These are phyloP conservation scores for Dioszegia aurantiaca DNA, from an alignment of 768 basidiomycete genomes.

Conservation along the genomic window DNA sequence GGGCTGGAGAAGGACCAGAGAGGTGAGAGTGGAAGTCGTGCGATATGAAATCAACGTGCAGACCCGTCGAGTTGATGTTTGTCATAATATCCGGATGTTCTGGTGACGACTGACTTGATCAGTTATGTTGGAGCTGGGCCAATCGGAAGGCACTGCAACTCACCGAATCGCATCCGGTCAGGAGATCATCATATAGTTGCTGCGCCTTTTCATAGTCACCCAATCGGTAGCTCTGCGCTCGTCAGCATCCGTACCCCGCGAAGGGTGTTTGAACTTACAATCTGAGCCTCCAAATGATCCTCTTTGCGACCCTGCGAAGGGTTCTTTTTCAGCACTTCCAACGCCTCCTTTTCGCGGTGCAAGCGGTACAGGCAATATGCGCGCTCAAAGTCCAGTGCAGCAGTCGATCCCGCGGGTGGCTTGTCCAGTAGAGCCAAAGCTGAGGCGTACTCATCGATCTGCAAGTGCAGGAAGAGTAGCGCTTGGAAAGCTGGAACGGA, in stretches of 20 bases:
- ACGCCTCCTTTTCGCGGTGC: conserved; percentile 71
- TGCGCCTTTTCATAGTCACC: conserved; percentile 71
- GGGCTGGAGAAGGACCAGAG: conserved; percentile 32
- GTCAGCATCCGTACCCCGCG: conserved; percentile 5
- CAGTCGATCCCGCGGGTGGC: conserved; percentile 22
- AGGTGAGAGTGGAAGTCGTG: conserved; percentile 45
- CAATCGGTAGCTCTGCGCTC: conserved; percentile 67
- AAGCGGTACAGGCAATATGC: conserved; percentile 82
- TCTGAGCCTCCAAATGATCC: conserved; percentile 78
- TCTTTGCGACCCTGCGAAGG: conserved; percentile 58
- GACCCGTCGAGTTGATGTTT: conserved; percentile 76
- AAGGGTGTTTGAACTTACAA: conserved; percentile 59
- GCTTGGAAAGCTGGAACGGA: conserved; percentile 69
- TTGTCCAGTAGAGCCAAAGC: conserved; percentile 62
- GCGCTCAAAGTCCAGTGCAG: conserved; percentile 61
- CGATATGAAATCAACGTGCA: conserved; percentile 77
- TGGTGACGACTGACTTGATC: conserved; percentile 65
- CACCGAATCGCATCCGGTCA: conserved; percentile 75
- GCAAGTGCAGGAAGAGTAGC: conserved; percentile 80
- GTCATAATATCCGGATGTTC: conserved; percentile 83
- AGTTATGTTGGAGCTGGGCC: neutral
- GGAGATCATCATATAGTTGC: conserved; percentile 73
- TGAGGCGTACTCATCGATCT: conserved; percentile 73
- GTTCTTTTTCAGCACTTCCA: conserved; percentile 55
- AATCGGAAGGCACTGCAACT: conserved; percentile 43